Conservation (phyloP, 805 yeast species). For the Schwanniomyces vanrijiae region DNA sequence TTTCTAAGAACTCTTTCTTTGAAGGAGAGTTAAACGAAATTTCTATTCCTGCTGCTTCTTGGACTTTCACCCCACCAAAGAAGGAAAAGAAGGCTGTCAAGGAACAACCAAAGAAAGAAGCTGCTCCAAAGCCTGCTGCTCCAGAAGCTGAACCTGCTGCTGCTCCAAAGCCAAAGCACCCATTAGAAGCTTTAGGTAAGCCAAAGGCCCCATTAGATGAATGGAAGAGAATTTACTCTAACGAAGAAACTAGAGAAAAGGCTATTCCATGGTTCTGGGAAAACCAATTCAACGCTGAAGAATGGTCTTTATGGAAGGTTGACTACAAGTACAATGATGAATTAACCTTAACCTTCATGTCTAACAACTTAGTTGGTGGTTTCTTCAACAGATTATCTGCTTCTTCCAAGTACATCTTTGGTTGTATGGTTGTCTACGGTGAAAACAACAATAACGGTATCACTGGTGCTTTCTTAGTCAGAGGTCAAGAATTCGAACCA, state of each 20-base stretch:
- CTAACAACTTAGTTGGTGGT: conserved; percentile 97
- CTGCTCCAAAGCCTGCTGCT: conserved; percentile 29
- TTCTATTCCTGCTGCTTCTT: conserved; percentile 63
- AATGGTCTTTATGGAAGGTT: conserved; percentile 94
- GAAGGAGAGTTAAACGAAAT: conserved; percentile 49
- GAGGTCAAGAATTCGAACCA: conserved; percentile 89
- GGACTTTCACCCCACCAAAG: conserved; percentile 68
- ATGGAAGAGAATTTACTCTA: conserved; percentile 96
- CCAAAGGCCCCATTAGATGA: conserved; percentile 73
- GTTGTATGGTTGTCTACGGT: conserved; percentile 92
- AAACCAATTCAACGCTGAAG: conserved; percentile 83
- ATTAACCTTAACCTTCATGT: conserved; percentile 95
- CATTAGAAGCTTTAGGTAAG: conserved; percentile 81
- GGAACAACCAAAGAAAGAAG: conserved; percentile 31
- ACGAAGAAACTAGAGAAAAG: conserved; percentile 91
- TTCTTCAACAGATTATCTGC: conserved; percentile 93
- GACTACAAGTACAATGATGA: conserved; percentile 98
- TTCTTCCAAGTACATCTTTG: conserved; percentile 93
- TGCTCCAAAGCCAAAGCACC: conserved; percentile 85
- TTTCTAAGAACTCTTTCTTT: conserved; percentile 46
- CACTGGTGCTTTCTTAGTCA: conserved; percentile 88
- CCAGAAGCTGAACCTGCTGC: conserved; percentile 32
- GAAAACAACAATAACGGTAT: conserved; percentile 98
- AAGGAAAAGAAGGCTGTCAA: conserved; percentile 62
- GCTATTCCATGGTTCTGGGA: conserved; percentile 98